Evolutionary conservation across 148 eudicot genomes (phyloP).

Genomic region (Cornus suecica): DNA sequence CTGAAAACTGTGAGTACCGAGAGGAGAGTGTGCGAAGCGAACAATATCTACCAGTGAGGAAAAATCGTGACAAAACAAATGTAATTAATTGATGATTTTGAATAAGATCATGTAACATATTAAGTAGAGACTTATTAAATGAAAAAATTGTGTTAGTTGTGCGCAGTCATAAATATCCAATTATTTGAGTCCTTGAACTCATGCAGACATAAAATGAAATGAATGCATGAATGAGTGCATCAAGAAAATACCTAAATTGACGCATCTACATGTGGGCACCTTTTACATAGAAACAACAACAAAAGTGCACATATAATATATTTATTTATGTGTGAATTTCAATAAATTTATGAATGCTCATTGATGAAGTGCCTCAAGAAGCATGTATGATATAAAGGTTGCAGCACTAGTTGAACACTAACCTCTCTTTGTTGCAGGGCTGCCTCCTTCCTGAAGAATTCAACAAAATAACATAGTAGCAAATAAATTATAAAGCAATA

Average conservation of each 20-base stretch:
- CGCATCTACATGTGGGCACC: not conserved
- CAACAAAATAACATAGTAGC: conserved; percentile 19
- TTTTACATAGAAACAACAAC: not conserved
- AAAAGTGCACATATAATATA: not conserved
- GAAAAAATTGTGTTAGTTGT: not conserved
- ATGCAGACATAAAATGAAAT: not conserved
- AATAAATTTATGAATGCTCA: conserved; percentile 1
- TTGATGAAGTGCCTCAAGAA: not conserved
- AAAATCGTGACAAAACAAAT: too few relatives aligned
- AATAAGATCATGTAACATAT: not conserved
- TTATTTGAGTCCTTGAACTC: not conserved
- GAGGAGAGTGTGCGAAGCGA: too few relatives aligned
- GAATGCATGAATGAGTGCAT: not conserved
- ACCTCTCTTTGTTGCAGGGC: conserved; percentile 94
- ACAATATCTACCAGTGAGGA: too few relatives aligned
- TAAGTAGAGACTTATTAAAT: not conserved
- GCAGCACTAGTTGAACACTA: conserved; percentile 4
- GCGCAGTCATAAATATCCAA: too few relatives aligned
- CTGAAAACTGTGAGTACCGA: too few relatives aligned
- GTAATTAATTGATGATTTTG: not conserved
- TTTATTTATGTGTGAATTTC: not conserved
- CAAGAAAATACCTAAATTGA: not conserved
- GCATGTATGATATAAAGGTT: conserved; percentile 1
- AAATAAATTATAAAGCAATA: conserved; percentile 16
- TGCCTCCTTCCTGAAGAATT: conserved; percentile 71